These are phyloP conservation scores for Lathyrus sativus DNA, from an alignment of 306 rosid species.

Conservation along the genomic window DNA sequence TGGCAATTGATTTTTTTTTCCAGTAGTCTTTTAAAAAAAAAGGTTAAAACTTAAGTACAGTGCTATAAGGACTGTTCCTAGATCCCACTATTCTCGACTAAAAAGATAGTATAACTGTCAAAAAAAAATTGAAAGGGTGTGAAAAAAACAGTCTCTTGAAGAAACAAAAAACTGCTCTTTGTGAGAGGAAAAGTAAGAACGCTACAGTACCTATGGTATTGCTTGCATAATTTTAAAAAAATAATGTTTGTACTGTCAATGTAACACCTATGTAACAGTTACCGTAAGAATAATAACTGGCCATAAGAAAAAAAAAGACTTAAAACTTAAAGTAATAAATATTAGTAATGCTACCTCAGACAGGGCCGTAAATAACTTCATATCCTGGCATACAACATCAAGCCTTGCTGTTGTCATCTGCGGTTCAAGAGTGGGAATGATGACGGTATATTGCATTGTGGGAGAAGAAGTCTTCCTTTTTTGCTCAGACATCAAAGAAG, in stretches of 20 bases:
- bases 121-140: background rate
- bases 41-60: background rate
- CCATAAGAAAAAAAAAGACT: background rate
- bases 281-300: slow-evolving; percentile 19
- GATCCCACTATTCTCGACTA: background rate
- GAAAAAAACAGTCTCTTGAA: background rate
- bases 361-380: slow-evolving; percentile 47
- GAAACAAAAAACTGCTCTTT: background rate
- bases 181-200: background rate
- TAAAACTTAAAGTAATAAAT: slow-evolving; percentile 35
- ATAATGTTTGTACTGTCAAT: background rate
- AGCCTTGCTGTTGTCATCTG: slow-evolving; percentile 65
- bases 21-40: background rate
- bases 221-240: background rate
- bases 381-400: slow-evolving; percentile 51
- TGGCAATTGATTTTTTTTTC: slow-evolving; percentile 1
- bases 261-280: slow-evolving; percentile 7
- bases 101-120: background rate
- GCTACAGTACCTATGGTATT: background rate
- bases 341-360: slow-evolving; percentile 59
- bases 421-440: slow-evolving; percentile 76
- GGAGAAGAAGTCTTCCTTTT: slow-evolving; percentile 47
- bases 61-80: background rate
- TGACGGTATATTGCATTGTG: slow-evolving; percentile 53
- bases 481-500: slow-evolving; percentile 55